Evolutionary conservation across 169 alveolate species (phyloP).

Genomic region (Blepharisma undulans): DNA sequence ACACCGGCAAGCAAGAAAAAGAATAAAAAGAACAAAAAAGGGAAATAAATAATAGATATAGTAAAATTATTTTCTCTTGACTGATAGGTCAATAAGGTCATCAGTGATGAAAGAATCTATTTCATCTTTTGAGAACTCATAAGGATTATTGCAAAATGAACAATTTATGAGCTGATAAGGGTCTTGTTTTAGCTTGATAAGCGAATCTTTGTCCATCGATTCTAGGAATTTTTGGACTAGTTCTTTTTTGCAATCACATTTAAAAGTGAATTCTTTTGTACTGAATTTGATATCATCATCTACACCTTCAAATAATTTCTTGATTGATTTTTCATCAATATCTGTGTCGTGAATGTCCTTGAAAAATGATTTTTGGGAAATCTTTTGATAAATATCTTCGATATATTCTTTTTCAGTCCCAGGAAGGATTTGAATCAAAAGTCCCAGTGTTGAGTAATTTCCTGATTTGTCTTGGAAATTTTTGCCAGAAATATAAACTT

Average conservation of each 20-base stretch:
- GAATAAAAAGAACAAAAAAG: conserved; percentile 42
- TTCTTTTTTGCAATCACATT: not conserved
- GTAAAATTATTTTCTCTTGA: not conserved
- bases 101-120: not conserved
- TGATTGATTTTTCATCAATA: not conserved
- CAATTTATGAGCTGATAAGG: not conserved
- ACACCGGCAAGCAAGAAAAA: conserved; percentile 23
- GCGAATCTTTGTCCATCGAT: not conserved
- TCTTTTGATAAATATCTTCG: not conserved
- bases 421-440: not conserved
- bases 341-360: not conserved
- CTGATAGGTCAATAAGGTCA: not conserved
- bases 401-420: not conserved
- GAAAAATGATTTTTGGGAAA: not conserved
- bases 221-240: not conserved
- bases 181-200: not conserved
- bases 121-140: not conserved
- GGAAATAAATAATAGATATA: not conserved
- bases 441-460: not conserved
- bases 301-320: not conserved
- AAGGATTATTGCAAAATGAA: not conserved
- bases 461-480: not conserved
- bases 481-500: not conserved
- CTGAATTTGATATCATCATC: not conserved
- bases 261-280: not conserved